Percentiles rank a stretch among this genome's conserved stretches.
phyloP scores from a whole-genome alignment of 177 flowering plant species.

The Vitis hybrid region DNA sequence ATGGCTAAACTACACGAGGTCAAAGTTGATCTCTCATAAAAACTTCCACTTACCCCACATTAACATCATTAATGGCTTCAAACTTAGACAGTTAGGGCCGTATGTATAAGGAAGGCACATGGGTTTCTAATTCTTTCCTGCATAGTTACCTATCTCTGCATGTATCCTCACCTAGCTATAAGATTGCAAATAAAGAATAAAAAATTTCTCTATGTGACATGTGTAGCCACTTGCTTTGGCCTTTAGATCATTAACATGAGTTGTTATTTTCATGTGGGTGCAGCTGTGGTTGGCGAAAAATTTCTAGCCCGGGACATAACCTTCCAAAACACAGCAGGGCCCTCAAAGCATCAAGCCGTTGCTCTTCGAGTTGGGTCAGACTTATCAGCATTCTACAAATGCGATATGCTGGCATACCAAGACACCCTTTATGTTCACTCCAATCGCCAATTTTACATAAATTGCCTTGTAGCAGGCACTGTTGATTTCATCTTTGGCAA shows the following conservation, averaged over 20 bases:
- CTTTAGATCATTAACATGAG: neutral
- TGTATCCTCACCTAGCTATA: too few relatives aligned
- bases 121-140: too few relatives aligned
- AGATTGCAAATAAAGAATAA: too few relatives aligned
- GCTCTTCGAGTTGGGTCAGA: conserved; percentile 80
- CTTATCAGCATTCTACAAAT: conserved; percentile 71
- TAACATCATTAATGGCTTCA: too few relatives aligned
- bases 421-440: conserved; percentile 90
- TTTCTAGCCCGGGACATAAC: conserved; percentile 82
- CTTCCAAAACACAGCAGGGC: conserved; percentile 87
- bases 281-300: conserved; percentile 79
- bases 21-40: too few relatives aligned
- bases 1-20: too few relatives aligned
- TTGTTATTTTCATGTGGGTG: conserved; percentile 5
- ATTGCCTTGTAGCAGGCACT: conserved; percentile 66
- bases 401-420: conserved; percentile 79
- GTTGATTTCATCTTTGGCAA: conserved; percentile 96
- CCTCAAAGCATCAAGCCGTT: conserved; percentile 85
- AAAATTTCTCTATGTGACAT: too few relatives aligned
- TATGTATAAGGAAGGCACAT: too few relatives aligned
- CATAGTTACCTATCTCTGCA: too few relatives aligned
- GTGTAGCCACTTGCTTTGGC: too few relatives aligned
- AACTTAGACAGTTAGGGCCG: too few relatives aligned
- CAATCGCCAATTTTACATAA: conserved; percentile 71
- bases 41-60: too few relatives aligned